phyloP scores from a whole-genome alignment of 805 yeast genomes.

The Vanderwaltozyma tropicalis region DNA sequence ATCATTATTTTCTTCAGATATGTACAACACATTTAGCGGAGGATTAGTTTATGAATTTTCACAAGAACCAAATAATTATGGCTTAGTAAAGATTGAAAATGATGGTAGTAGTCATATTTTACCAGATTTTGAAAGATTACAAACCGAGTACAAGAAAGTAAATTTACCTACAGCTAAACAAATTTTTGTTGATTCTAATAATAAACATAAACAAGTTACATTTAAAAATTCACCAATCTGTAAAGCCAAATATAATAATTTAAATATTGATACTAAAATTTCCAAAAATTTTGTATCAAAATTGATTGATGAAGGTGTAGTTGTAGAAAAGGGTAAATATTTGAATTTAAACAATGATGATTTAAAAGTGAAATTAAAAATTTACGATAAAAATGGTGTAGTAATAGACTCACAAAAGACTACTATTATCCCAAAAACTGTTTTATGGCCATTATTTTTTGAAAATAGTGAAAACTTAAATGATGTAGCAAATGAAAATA shows the following conservation, averaged over 20 bases:
- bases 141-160: constrained; percentile 34
- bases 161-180: constrained; percentile 15
- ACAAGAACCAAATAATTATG: constrained; percentile 72
- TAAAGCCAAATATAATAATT: constrained; percentile 32
- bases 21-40: constrained; percentile 74
- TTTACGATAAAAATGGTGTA: constrained; percentile 37
- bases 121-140: constrained; percentile 41
- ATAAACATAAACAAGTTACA: background rate
- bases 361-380: constrained; percentile 33
- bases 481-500: background rate
- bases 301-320: constrained; percentile 42
- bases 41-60: constrained; percentile 77
- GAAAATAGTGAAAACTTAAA: constrained; percentile 4
- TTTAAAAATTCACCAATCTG: constrained; percentile 17
- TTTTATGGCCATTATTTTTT: no score
- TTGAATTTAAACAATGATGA: constrained; percentile 37
- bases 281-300: constrained; percentile 35
- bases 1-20: constrained; percentile 55
- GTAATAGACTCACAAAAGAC: constrained; percentile 10
- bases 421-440: no score
- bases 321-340: constrained; percentile 38
- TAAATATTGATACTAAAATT: constrained; percentile 32
- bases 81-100: constrained; percentile 47
- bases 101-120: constrained; percentile 33
- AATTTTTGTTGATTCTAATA: background rate